A percentile compares a stretch with the other conserved stretches of the same genome.
These are phyloP conservation scores for Eutrema yunnanense DNA, from an alignment of 345 rosid genomes.

Conservation along the genomic window DNA sequence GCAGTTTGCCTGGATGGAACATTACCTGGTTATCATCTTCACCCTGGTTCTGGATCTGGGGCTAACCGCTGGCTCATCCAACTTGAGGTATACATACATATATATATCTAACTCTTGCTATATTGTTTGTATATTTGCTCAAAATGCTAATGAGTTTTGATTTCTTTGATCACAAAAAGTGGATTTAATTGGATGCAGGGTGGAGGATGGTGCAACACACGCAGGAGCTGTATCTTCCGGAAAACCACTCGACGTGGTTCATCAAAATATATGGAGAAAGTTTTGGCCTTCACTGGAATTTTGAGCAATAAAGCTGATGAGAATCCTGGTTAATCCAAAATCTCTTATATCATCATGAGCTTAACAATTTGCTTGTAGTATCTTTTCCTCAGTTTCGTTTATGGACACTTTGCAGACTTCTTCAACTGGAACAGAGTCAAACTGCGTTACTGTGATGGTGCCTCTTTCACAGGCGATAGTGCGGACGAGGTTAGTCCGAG, in stretches of 20 bases:
- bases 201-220: slow-evolving; percentile 84
- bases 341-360: neutral
- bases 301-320: slow-evolving; percentile 66
- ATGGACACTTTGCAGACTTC: slow-evolving; percentile 50
- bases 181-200: slow-evolving; percentile 42
- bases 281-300: slow-evolving; percentile 64
- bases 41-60: slow-evolving; percentile 70
- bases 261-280: slow-evolving; percentile 67
- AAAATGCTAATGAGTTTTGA: neutral
- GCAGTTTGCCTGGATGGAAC: slow-evolving; percentile 91
- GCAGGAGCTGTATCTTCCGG: slow-evolving; percentile 55
- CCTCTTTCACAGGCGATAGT: slow-evolving; percentile 74
- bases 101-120: neutral
- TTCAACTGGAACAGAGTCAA: slow-evolving; percentile 90
- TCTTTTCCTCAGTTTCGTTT: neutral
- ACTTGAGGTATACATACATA: slow-evolving; percentile 50
- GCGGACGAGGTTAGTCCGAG: slow-evolving; percentile 49
- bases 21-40: slow-evolving; percentile 78
- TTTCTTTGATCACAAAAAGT: too few species aligned
- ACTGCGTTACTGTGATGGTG: slow-evolving; percentile 92
- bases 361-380: neutral
- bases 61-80: slow-evolving; percentile 79
- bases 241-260: slow-evolving; percentile 85
- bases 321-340: slow-evolving; percentile 56
- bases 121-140: neutral